Evolutionary conservation across 345 rosid genomes (phyloP).

Genomic region (Melaleuca quinquenervia): DNA sequence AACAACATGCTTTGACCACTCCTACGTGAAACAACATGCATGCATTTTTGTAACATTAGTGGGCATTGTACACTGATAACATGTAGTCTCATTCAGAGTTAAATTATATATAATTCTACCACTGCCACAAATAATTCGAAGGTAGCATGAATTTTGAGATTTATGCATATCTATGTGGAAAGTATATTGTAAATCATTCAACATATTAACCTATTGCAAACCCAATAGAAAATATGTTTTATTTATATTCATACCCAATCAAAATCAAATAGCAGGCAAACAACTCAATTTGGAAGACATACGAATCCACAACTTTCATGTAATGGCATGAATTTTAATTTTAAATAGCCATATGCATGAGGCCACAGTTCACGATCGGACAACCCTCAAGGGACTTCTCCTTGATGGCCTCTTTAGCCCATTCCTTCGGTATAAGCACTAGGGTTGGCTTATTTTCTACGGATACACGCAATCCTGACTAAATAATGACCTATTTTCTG

Average conservation of each 20-base stretch:
- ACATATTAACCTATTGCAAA: not conserved
- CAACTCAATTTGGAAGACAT: not conserved
- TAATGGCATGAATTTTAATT: not conserved
- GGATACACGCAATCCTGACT: not conserved
- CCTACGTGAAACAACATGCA: not conserved
- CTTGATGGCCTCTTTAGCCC: not conserved
- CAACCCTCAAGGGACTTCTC: not conserved
- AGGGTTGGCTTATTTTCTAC: not conserved
- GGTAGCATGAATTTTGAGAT: not conserved
- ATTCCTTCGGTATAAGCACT: not conserved
- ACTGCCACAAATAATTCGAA: too few species aligned
- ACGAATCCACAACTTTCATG: not conserved
- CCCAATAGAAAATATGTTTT: too few species aligned
- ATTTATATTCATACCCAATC: not conserved
- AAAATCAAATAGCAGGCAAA: not conserved
- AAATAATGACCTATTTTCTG: not conserved
- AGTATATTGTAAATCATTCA: not conserved
- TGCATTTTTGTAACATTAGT: not conserved
- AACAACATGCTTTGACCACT: not conserved
- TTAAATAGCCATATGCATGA: not conserved
- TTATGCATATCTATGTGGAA: not conserved
- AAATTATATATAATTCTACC: too few species aligned
- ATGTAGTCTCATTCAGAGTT: not conserved
- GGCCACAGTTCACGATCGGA: not conserved
- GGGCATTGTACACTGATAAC: not conserved